Evolutionary conservation across 73 alveolate species (phyloP).

Genomic region (Breviolum minutum): DNA sequence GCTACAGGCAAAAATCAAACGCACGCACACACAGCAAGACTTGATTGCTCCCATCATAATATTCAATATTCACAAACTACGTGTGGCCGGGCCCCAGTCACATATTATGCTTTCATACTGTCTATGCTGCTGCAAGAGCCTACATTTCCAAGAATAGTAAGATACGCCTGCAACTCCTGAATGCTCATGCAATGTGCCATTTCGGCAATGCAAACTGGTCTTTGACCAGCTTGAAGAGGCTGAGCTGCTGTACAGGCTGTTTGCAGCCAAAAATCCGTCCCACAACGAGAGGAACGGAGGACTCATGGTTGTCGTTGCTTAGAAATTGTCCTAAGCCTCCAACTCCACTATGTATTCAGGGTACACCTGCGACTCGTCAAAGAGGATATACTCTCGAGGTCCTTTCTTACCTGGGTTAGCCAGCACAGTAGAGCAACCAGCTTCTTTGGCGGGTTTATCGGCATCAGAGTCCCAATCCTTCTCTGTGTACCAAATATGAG

Average conservation of each 20-base stretch:
- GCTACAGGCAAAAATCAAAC: no score
- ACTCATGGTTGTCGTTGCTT: background rate
- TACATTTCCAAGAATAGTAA: no score
- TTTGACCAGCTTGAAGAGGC: background rate
- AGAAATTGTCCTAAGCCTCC: no score
- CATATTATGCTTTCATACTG: no score
- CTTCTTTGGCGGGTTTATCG: background rate
- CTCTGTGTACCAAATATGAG: constrained; percentile 66
- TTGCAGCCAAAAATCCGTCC: background rate
- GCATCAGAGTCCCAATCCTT: constrained; percentile 76
- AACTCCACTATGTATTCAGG: constrained; percentile 83
- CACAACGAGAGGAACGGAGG: background rate
- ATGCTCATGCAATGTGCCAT: constrained; percentile 6
- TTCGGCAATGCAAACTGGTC: background rate
- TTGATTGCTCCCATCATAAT: no score
- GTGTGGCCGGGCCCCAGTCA: no score
- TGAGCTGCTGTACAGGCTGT: background rate
- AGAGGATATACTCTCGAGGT: constrained; percentile 65
- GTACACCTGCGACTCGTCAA: constrained; percentile 51
- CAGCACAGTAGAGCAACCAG: constrained; percentile 1
- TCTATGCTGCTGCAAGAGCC: no score
- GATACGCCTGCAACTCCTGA: background rate
- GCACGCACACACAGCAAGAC: no score
- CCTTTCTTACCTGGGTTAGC: constrained; percentile 74
- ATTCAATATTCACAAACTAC: no score